phyloP scores from a whole-genome alignment of 805 yeast genomes.

The Brettanomyces anomalus region DNA sequence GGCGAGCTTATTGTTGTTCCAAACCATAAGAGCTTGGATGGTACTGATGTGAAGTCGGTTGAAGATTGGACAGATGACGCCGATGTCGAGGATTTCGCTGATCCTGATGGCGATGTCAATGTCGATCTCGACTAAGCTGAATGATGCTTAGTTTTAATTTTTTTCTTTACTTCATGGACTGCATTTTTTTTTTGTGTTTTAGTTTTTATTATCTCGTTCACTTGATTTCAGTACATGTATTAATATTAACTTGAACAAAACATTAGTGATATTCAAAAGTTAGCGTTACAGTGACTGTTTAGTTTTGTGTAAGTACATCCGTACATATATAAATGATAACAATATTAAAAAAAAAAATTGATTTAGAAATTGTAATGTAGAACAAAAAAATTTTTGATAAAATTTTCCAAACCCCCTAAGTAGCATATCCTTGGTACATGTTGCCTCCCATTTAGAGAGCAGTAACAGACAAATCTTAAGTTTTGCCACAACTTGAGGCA shows the following conservation, averaged over 20 bases:
- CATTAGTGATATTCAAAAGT: too few species aligned
- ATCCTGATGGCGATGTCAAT: slow-evolving; percentile 11
- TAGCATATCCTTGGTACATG: not conserved
- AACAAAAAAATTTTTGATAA: not conserved
- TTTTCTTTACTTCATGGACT: not conserved
- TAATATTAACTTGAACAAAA: not conserved
- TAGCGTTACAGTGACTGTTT: too few species aligned
- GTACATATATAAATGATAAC: too few species aligned
- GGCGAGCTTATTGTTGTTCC: slow-evolving; percentile 75
- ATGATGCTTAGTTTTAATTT: not conserved
- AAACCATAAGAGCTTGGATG: slow-evolving; percentile 62
- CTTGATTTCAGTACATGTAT: not conserved
- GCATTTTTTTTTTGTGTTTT: too few species aligned
- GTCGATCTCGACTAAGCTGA: slow-evolving; percentile 16
- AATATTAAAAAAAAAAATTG: not conserved
- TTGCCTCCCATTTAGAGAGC: too few species aligned
- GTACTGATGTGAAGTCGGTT: slow-evolving; percentile 44
- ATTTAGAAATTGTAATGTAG: not conserved
- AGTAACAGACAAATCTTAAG: too few species aligned
- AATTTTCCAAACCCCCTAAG: too few species aligned
- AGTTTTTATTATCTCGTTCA: not conserved
- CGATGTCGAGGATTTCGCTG: slow-evolving; percentile 41
- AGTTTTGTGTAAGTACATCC: too few species aligned
- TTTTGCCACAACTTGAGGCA: too few species aligned
- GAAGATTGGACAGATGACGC: slow-evolving; percentile 58